These are phyloP conservation scores for Andrographis paniculata DNA, from an alignment of 305 asterid species.

Conservation along the genomic window DNA sequence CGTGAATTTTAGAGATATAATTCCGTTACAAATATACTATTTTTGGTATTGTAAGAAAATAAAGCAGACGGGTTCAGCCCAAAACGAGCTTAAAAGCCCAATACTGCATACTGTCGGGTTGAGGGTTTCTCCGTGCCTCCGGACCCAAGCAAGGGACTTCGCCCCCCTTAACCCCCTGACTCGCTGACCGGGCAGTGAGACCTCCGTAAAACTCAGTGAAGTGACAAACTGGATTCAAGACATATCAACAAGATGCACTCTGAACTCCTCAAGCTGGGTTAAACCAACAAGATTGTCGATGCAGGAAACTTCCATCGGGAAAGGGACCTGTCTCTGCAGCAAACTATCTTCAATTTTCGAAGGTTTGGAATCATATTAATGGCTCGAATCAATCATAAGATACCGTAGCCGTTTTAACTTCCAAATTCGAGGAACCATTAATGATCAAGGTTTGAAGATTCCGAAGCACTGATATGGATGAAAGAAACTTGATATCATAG, in stretches of 20 bases:
- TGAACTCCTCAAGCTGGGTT: background rate
- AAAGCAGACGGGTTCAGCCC: too few relatives aligned
- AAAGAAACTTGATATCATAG: background rate
- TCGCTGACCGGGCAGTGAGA: too few relatives aligned
- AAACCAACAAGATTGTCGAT: background rate
- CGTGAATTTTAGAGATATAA: too few relatives aligned
- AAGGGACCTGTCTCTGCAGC: background rate
- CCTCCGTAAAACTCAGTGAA: constrained; percentile 1
- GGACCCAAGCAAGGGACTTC: too few relatives aligned
- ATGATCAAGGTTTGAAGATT: constrained; percentile 6
- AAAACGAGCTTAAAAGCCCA: too few relatives aligned
- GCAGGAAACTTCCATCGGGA: background rate
- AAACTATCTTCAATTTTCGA: background rate
- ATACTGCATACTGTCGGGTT: too few relatives aligned
- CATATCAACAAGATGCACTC: too few relatives aligned
- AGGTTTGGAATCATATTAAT: constrained; percentile 5
- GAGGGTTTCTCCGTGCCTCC: too few relatives aligned
- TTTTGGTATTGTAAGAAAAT: too few relatives aligned
- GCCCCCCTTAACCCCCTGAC: constrained; percentile 2
- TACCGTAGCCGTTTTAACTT: constrained; percentile 1
- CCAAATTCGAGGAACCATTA: background rate
- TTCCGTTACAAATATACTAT: too few relatives aligned
- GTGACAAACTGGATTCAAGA: background rate
- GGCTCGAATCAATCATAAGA: background rate
- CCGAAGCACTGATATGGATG: constrained; percentile 5